Base-by-base conservation (phyloP, 257 asterid species). In the Solanum boliviense region DNA sequence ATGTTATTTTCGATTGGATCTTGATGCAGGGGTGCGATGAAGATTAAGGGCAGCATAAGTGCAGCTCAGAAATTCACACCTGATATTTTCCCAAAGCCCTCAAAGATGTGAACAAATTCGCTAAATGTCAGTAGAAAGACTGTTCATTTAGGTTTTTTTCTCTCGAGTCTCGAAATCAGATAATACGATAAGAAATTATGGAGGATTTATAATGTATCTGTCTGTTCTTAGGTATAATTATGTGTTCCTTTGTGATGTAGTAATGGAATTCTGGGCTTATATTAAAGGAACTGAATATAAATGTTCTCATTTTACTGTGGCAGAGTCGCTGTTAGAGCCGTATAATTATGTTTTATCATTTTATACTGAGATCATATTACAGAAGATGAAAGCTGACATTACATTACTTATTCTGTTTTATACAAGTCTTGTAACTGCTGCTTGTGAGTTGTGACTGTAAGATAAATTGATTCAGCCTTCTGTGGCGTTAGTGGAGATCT, bases 61-160 rank as follows among this genome's bases (percentile, higher is more conserved):
- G 99, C 99, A 15, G 99, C 99, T 0, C 98, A 91, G 93, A 96
- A 96, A 86, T 96, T 96, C 88, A 95, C 99, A 2, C 99, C 98
- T 4, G 98, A 95, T 86, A 96, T 96, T 78, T 96, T 96, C 93
- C 99, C 99, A 16, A 96, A 95, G 93, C 98, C 98, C n/a, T 93
- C 99, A 3, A 96, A 96, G 94, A 83, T 96, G 96, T 96, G 98
- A 96, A 88, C 92, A 34, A 68, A 71, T 58, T 75, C 27, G 5
- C 31, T 18, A 23, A 44, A 34, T 87, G 44, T 73, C 85, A 83
- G 76, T 72, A 72, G 87, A 62, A 62, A 27, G 81, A 67, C 76
- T 4, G 62, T 21, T 58, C 34, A 29, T 46, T 67, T 65, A 34
- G 52, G n/a, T 48, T 38, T 73, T 73, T 25, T 35, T 68, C 29